Conservation (phyloP, 106 monocot species). For the Dactylorhiza incarnata region DNA sequence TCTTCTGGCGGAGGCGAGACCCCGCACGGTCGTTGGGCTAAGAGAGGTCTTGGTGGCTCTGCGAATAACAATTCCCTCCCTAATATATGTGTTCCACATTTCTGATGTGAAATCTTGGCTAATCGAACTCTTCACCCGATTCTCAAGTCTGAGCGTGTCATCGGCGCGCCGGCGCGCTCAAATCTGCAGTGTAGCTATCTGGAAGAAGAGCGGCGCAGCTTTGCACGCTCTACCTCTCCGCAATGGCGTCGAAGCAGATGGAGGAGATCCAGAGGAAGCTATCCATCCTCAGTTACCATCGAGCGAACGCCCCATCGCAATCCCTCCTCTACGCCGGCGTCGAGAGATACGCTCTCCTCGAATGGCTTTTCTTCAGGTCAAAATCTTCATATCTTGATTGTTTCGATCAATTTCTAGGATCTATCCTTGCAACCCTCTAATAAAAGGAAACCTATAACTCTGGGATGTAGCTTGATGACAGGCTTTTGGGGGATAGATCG, state of each 20-base stretch:
- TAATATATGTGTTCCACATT: too few species aligned
- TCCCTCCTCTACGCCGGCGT: constrained; percentile 93
- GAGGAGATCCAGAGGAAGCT: constrained; percentile 95
- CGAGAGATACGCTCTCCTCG: constrained; percentile 89
- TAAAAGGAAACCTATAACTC: not conserved
- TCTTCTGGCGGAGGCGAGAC: too few species aligned
- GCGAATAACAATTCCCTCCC: too few species aligned
- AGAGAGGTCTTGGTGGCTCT: too few species aligned
- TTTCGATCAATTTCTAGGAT: not conserved
- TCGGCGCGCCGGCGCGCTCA: not conserved
- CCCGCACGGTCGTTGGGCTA: too few species aligned
- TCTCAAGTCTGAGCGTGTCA: not conserved
- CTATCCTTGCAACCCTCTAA: not conserved
- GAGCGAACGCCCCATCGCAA: constrained; percentile 71
- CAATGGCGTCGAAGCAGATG: constrained; percentile 98
- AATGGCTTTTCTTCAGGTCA: constrained; percentile 98
- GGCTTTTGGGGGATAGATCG: constrained; percentile 83
- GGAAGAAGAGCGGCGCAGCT: not conserved
- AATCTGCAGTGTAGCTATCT: constrained; percentile 1
- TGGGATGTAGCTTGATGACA: constrained; percentile 14
- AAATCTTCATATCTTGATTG: not conserved
- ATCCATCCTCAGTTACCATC: constrained; percentile 45
- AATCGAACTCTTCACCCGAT: not conserved
- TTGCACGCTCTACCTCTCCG: not conserved
- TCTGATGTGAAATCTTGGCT: not conserved